Evolutionary conservation across 1,284 basidiomycete species (phyloP).

Genomic region (Fomitopsis schrenkii): DNA sequence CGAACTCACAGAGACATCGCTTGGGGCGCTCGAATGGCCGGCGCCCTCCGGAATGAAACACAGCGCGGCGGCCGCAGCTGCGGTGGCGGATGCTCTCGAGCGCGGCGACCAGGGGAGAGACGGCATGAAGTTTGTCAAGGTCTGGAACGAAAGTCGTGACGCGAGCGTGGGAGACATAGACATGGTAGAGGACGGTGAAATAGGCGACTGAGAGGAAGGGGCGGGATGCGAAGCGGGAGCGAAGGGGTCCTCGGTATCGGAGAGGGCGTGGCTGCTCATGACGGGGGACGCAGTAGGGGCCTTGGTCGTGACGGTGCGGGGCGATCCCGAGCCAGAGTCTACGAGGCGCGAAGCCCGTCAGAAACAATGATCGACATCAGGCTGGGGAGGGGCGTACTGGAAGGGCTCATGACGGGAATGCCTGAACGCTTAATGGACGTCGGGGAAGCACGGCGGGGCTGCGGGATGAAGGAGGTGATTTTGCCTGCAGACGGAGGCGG

Average conservation of each 20-base stretch:
- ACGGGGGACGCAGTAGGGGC: slow-evolving; percentile 17
- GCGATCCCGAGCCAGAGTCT: slow-evolving; percentile 6
- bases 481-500: slow-evolving; percentile 23
- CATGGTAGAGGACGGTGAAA: slow-evolving; percentile 34
- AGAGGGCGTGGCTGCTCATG: slow-evolving; percentile 15
- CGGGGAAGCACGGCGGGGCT: slow-evolving; percentile 34
- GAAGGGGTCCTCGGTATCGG: slow-evolving; percentile 1
- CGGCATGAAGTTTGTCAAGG: slow-evolving; percentile 55
- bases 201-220: slow-evolving; percentile 9
- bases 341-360: slow-evolving; percentile 8
- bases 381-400: slow-evolving; percentile 24
- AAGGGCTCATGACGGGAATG: slow-evolving; percentile 27
- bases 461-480: slow-evolving; percentile 48
- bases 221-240: neutral
- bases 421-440: slow-evolving; percentile 18
- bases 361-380: slow-evolving; percentile 27
- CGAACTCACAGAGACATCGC: slow-evolving; percentile 13
- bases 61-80: slow-evolving; percentile 21
- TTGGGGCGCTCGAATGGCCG: slow-evolving; percentile 20
- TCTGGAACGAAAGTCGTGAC: slow-evolving; percentile 40
- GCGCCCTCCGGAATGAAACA: slow-evolving; percentile 24
- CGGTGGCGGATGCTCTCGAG: slow-evolving; percentile 10
- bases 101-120: slow-evolving; percentile 42
- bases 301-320: slow-evolving; percentile 16
- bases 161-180: slow-evolving; percentile 49